Conservation (phyloP, 768 basidiomycete genomes). For the Pisolithus marmoratus region DNA sequence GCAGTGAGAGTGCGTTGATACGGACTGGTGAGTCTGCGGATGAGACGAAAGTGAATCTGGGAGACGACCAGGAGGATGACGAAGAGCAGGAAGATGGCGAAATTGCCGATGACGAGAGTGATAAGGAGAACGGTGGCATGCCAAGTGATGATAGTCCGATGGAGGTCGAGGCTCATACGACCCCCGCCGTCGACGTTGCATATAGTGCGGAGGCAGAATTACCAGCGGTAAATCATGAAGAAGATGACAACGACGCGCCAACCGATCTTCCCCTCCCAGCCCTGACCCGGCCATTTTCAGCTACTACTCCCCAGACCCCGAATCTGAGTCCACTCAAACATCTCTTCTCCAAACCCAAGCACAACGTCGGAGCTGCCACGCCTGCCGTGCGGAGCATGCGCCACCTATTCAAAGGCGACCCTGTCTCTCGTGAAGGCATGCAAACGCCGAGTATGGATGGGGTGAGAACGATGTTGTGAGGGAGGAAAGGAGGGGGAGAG, state of each 20-base stretch:
- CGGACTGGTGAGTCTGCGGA: conserved; percentile 31
- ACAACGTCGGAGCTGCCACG: conserved; percentile 10
- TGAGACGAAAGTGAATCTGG: conserved; percentile 40
- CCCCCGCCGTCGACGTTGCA: background rate
- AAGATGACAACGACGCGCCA: conserved; percentile 11
- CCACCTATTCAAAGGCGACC: conserved; percentile 23
- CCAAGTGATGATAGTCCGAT: background rate
- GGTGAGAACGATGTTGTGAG: conserved; percentile 26
- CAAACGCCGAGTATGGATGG: conserved; percentile 33
- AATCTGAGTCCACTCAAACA: conserved; percentile 27
- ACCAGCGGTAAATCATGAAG: conserved; percentile 11
- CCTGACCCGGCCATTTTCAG: background rate
- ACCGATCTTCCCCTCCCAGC: conserved; percentile 3
- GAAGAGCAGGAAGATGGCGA: background rate
- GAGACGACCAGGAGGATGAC: conserved; percentile 28
- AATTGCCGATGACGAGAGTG: background rate
- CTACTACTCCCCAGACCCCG: conserved; percentile 19
- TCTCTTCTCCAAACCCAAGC: conserved; percentile 20
- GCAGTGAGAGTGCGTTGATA: conserved; percentile 12
- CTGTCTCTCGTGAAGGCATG: background rate
- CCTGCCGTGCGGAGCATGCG: conserved; percentile 27
- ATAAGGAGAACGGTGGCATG: conserved; percentile 11
- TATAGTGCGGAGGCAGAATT: background rate
- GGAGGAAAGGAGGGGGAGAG: conserved; percentile 6
- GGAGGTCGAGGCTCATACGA: background rate